A percentile compares a stretch with the other conserved stretches of the same genome.
Evolutionary conservation across 2,329 filamentous ascomycete genomes (phyloP).

Genomic region (Curvularia lunata): DNA sequence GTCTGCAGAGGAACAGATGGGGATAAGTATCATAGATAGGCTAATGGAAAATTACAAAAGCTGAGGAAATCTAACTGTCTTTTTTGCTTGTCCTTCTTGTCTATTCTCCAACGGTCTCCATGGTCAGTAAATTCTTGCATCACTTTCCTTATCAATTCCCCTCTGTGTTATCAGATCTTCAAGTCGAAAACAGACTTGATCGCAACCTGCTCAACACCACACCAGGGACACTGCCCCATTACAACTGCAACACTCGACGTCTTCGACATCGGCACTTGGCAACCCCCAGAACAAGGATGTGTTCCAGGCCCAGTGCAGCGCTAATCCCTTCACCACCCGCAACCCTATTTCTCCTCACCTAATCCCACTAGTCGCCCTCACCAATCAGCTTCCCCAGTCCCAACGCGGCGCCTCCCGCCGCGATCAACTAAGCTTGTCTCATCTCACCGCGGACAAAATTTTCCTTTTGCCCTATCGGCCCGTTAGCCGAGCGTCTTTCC

Average conservation of each 20-base stretch:
- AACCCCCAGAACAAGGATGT: neutral
- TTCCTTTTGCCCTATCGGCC: neutral
- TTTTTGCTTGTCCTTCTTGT: neutral
- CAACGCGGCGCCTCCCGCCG: neutral
- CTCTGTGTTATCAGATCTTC: too few relatives aligned
- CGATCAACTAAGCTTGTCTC: neutral
- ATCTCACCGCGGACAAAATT: neutral
- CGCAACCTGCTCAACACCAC: too few relatives aligned
- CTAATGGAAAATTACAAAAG: slow-evolving; percentile 41
- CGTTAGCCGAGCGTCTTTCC: neutral
- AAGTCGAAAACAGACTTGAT: too few relatives aligned
- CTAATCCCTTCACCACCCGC: neutral
- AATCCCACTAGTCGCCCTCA: neutral
- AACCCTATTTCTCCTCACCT: neutral
- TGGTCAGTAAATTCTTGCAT: neutral
- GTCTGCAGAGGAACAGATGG: slow-evolving; percentile 40
- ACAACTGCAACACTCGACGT: too few relatives aligned
- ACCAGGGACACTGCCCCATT: too few relatives aligned
- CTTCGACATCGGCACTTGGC: too few relatives aligned
- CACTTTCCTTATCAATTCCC: too few relatives aligned
- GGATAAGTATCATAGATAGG: slow-evolving; percentile 42
- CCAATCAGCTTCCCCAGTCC: neutral
- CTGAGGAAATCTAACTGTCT: neutral
- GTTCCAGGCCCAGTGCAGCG: neutral
- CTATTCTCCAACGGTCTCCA: neutral